Percentiles rank a stretch among this genome's conserved stretches.
phyloP scores from a whole-genome alignment of 495 filamentous ascomycete species.

The Neurospora sp. region DNA sequence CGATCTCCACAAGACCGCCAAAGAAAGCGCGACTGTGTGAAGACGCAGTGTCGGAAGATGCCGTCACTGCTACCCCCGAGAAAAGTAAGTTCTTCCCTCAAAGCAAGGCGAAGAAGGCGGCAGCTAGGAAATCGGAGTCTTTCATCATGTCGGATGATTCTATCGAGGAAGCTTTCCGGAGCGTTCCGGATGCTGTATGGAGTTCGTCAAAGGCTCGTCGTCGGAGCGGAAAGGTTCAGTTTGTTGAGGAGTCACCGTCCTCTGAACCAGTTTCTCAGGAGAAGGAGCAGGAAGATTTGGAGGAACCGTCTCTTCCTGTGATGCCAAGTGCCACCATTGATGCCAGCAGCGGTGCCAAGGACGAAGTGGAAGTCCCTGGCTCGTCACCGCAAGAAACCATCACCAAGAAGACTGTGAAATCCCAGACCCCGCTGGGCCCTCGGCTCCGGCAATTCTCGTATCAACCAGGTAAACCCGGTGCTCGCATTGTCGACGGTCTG shows the following conservation, averaged over 20 bases:
- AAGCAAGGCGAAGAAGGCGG: constrained; percentile 7
- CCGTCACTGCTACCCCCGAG: constrained; percentile 12
- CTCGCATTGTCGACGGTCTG: constrained; percentile 18
- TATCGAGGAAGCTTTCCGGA: constrained; percentile 32
- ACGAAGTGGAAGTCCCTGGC: constrained; percentile 19
- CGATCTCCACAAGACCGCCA: constrained; percentile 25
- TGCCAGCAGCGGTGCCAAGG: not conserved
- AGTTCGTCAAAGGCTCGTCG: not conserved
- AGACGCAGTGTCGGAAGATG: constrained; percentile 15
- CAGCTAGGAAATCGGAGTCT: constrained; percentile 11
- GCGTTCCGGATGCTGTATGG: constrained; percentile 27
- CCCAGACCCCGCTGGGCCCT: constrained; percentile 8
- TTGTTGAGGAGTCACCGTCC: constrained; percentile 2
- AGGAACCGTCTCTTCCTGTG: not conserved
- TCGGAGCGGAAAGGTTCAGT: not conserved
- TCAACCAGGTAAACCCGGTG: constrained; percentile 5
- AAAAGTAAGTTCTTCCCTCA: constrained; percentile 35
- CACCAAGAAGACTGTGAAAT: not conserved
- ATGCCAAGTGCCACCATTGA: not conserved
- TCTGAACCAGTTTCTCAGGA: not conserved
- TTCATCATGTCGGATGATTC: constrained; percentile 38
- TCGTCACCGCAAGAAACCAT: constrained; percentile 11
- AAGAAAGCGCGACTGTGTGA: constrained; percentile 42
- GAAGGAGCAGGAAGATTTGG: not conserved
- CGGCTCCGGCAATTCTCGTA: constrained; percentile 17